Percentiles rank a stretch among this genome's conserved stretches.
These are phyloP conservation scores for Psilocybe cyanescens DNA, from an alignment of 768 basidiomycete species.

Conservation along the genomic window DNA sequence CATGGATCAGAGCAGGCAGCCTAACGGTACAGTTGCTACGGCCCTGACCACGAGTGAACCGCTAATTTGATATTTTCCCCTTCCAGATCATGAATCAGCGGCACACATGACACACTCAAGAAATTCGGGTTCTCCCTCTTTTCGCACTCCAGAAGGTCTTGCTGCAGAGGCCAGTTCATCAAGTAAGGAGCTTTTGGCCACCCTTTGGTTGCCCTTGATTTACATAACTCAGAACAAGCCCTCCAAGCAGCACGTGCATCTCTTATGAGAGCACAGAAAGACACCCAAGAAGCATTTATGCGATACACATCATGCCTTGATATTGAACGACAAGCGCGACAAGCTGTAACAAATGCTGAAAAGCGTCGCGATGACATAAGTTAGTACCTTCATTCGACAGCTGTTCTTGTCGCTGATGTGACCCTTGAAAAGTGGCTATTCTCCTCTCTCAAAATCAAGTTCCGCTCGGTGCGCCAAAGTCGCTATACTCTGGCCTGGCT, in stretches of 20 bases:
- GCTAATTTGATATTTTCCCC: constrained; percentile 1
- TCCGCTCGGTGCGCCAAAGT: constrained; percentile 30
- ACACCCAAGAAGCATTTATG: constrained; percentile 73
- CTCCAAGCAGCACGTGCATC: constrained; percentile 64
- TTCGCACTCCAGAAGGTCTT: constrained; percentile 55
- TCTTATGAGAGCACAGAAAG: constrained; percentile 67
- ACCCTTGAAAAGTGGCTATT: constrained; percentile 41
- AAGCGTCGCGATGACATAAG: constrained; percentile 72
- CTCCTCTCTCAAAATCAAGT: constrained; percentile 51
- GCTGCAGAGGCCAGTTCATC: constrained; percentile 62
- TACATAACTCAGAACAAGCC: constrained; percentile 50
- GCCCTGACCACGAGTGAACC: constrained; percentile 5
- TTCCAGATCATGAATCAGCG: constrained; percentile 39
- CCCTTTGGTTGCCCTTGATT: constrained; percentile 23
- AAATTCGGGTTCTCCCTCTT: constrained; percentile 53
- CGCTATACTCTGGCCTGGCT: constrained; percentile 18
- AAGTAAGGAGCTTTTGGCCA: constrained; percentile 43
- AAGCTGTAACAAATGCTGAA: constrained; percentile 65
- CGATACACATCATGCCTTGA: constrained; percentile 73
- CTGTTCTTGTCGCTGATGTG: constrained; percentile 4
- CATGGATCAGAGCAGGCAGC: constrained; percentile 36
- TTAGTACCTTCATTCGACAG: constrained; percentile 28
- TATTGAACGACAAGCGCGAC: constrained; percentile 66
- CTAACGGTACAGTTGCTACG: constrained; percentile 31
- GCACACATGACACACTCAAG: constrained; percentile 42